Evolutionary conservation across 495 filamentous ascomycete species (phyloP), one percentile per base, ranked within the genome.

Genomic region (Apiosordaria backusii): DNA sequence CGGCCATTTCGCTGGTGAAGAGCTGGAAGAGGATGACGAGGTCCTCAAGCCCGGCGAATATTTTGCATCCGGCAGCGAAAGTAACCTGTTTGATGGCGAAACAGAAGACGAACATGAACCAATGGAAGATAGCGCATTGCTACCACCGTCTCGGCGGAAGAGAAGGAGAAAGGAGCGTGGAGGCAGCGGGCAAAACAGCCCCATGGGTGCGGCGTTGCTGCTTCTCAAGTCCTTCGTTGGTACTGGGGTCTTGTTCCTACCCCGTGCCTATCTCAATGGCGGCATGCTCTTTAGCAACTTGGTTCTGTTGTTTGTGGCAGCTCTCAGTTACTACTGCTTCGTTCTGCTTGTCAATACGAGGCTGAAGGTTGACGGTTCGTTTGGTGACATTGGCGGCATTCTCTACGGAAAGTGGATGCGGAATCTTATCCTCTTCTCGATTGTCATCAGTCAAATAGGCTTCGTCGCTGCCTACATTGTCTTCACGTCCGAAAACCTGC

Each of bases 391-490:
- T 70, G 95, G 96, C 62, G 92, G 90, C 22, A 86, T 90, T 55
- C 80, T 98, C n/a, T 98, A 92, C 74, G 95, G 95, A 57, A 90
- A 89, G 64, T 90, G 88, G 83, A 91, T 99, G 90, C 85, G 94
- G 66, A 84, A 84, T 54, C 82, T 96, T 61, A 98, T 99, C 71
- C 87, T 97, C 40, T 80, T 82, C 24, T 97, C 94, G 0, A 94
- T 99, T 69, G 92, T 97, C 29, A 82, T 97, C 69, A 96, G 91
- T 73, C 95, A 99, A 75, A 83, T 99, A 59, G 95, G 95, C 40
- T 99, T 99, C 74, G 91, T 97, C 4, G 88, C 92, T 6, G 95
- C 95, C n/a, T 98, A 98, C 77, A 97, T 97, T 67, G 95, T 99
- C 63, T 99, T 99, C 75, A 97, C 94, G 5, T 90, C 92, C 9